Evolutionary conservation across 306 rosid genomes (phyloP), one percentile per base, ranked within the genome.

Genomic region (Herpetospermum pedunculosum): DNA sequence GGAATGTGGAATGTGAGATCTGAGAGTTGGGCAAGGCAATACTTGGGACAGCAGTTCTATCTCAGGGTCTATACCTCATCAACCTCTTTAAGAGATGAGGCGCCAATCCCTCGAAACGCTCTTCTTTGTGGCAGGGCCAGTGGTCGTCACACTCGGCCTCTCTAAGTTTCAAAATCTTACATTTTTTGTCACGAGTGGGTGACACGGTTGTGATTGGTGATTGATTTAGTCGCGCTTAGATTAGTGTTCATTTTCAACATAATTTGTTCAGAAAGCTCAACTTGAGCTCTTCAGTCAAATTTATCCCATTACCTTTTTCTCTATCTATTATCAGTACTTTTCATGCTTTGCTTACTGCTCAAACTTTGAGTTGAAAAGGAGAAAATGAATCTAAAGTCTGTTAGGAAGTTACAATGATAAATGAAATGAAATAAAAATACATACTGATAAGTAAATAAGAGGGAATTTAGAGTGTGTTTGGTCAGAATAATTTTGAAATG

Each of bases 1-100:
- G 98, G 98, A 82, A 89, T 94, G 91, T 94, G 98, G 98, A 91
- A 91, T 77, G 80, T 94, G 60, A 88, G 99, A 81, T 89, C 99
- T 1, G 90, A 91, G 85, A 82, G 88, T 64, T 94, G 99, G 97
- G 97, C 60, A 1, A 89, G 99, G 70, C 99, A 94, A 69, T 94
- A 94, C 82, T 52, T 94, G 89, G 99, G 99, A 25, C 99, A 94
- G 50, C 99, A 94, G 79, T 85, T 91, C 58, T 94, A 94, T 83
- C 84, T 94, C 30, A 81, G 97, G 70, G 99, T 94, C 18, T 89
- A 77, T 68, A 85, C 99, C 15, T 9, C 83, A 54, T 84, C 95
- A 0, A 79, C 83, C n/a, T 94, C 97, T 50, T 80, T 25, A 70
- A 86, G 99, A 65, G 99, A 94, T 48, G 97, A 94, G 77, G 67